Evolutionary conservation across 2,329 filamentous ascomycete genomes (phyloP), one percentile per base, ranked within the genome.

Genomic region (Aspergillus terreus): DNA sequence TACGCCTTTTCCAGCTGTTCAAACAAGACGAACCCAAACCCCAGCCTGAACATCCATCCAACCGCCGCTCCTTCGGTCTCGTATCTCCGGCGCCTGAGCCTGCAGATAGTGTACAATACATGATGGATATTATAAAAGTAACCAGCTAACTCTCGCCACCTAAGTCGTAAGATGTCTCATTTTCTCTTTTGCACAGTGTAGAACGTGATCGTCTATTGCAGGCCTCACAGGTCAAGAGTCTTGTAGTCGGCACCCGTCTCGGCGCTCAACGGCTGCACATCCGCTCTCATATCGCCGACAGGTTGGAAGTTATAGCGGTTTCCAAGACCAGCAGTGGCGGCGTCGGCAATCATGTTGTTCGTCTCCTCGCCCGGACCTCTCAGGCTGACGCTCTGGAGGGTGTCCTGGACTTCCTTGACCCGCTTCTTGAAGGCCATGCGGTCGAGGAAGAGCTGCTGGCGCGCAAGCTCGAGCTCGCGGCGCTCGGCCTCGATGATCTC

Each of bases 371-470:
- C 71, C 12, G 69, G 65, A 10, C 71, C 73, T 53, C 72, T 71
- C 36, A 76, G 52, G 46, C 70, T 75, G 23, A 73, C 67, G 25
- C 68, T 60, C 53, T 74, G 71, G 47, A 95, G 77, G 0, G 81
- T 80, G 43, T 90, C 86, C 72, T 96, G 90, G 0, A 91, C 87
- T 56, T 92, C 88, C 49, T 85, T 83, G 23, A 96, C 88, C 48
- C 92, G 83, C 71, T 88, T 87, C 77, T 94, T 91, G 76, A 97
- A 96, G 2, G 88, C 83, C 46, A 99, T 78, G 21, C 94, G 84
- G 70, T 99, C 94, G 35, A 97, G 78, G 78, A 97, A 96, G 15
- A 99, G 81, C 70, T 96, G 89, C 70, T 97, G 92, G 27, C 92
- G 85, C 38, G 89, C 90, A 51, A 92, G 84, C 72, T 99, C 94